Base-by-base conservation (phyloP, 192 early-diverging fungal genomes). In the Podila epigama region DNA sequence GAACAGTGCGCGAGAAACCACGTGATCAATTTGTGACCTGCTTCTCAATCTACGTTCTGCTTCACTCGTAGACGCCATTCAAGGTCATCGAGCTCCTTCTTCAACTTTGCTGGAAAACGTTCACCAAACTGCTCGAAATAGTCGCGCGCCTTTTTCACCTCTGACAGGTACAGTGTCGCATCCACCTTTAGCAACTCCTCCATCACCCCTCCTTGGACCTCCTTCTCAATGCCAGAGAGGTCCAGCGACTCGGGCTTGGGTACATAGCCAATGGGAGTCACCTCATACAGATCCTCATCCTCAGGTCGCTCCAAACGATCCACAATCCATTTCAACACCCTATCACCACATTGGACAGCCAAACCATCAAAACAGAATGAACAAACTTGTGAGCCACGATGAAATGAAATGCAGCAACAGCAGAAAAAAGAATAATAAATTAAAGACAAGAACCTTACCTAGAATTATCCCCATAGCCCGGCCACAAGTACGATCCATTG, bases 241-340 rank as follows among this genome's bases (percentile, higher is more conserved):
- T 77, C 73, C 61, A 77, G 56, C 3, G 73, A 58, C 31, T 63
- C 55, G 9, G 50, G 48, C 28, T 68, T 77, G 42, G 73, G 73
- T 11, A 77, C 73, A 50, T 37, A 63, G 6, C 73, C 73, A 52
- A 77, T 77, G 12, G 73, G 73, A 13, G 73, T 77, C 13, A 66
- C 68, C 16, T 32, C 60, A 31, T 64, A 77, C 44, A 77, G 48
- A 1, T 8, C 53, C 32, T 63, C 36, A 33, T 77, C 73, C 48
- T 64, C 66, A 9, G 73, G 73, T 13, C 40, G 35, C 51, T 77
- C 73, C 44, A 77, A 25, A 7, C 73, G 60, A 33, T 77, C 73
- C 2, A 77, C 66, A 42, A 77, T 68, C 73, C 73, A 77, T 42
- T 77, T 77, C 56, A 77, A 40, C 16, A 77, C 73, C 33, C 73